Base-by-base conservation (phyloP, 176 grass and related monocot species). In the Stipa capillata region DNA sequence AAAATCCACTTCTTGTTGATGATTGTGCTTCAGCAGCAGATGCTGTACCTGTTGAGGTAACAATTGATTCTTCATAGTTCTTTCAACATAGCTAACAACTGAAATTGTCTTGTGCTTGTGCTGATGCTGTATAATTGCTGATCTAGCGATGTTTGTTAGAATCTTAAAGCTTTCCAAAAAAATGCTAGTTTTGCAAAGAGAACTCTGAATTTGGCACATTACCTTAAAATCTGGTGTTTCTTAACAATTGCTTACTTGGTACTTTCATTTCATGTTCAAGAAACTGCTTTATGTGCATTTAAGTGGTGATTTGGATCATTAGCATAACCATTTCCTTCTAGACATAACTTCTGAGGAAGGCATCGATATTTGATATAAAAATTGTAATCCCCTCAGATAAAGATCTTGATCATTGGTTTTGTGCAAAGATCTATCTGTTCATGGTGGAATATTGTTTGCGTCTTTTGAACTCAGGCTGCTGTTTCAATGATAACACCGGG, bases 1-100 rank as follows among this genome's bases (percentile, higher is more conserved):
- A 97, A 89, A 97, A 97, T 75, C 94, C 94, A 44, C 74, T 97
- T 69, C 75, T 71, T 78, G 73, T 83, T 71, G 94, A 93, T 91
- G 94, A 93, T 73, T 89, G 84, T 76, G 77, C 88, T 72, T 93
- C 75, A 64, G 78, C 88, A 59, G 88, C 91, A 78, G 94, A 97
- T 55, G 57, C 86, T 58, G 80, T 87, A n/a, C 94, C 94, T 43
- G 54, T 93, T 72, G 94, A 97, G 84, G 91, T 93, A 73, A 64
- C 69, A 77, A 36, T 69, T 72, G 73, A 51, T 86, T 83, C 20
- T 86, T 55, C 31, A 65, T 69, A 68, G 10, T 52, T 31, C 77
- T 28, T 84, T 47, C 67, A 18, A 49, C 20, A 61, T 56, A 56
- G 24, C 43, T 74, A 45, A 55, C 17, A 52, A 62, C 69, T 68